Base-by-base conservation (phyloP, 2,329 filamentous ascomycete species). In the Venturiaceae sp. region DNA sequence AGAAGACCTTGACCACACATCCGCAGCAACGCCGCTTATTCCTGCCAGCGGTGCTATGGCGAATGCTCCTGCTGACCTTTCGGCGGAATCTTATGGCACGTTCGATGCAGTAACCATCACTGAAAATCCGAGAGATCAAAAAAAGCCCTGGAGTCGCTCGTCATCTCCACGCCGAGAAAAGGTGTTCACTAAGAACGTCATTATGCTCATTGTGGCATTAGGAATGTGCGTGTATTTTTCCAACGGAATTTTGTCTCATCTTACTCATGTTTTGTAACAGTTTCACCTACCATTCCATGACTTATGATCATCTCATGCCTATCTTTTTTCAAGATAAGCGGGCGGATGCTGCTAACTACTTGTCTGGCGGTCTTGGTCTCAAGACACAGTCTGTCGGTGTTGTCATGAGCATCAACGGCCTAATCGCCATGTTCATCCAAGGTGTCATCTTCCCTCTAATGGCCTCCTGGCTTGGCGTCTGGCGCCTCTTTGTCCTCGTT, bases 241-340 rank as follows among this genome's bases (percentile, higher is more conserved):
- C 41, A 5, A 14, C 16, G 3, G 5, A 34, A 5, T 11, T 16
- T 3, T 33, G 4, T 21, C 11, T 3, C 21, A 16, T 41, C 44
- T 30, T 6, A 21, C 26, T 46, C 13, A 39, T 23, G 26, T 21
- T 7, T 23, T 11, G 13, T 2, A 28, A 33, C 34, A 58, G 57
- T 32, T 96, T 95, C 74, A 94, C 90, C 4, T 95, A 95, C 69
- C 92, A 96, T 73, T 90, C 87, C 37, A 96, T 96, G 91, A 91
- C 88, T 0, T 96, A 90, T 72, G 92, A 96, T 67, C 89, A 95
- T 69, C 80, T 96, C 0, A 79, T 96, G 57, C 92, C 92, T 7
- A 96, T 96, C 60, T 96, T 96, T 73, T 83, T 96, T 55, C 91
- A 96, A 70, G 91, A 96, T 65, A 80, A 84, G 41, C 80, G 82